A percentile compares a stretch with the other conserved stretches of the same genome.
Conservation (phyloP, 1,284 basidiomycete genomes). For the Sparassis latifolia region DNA sequence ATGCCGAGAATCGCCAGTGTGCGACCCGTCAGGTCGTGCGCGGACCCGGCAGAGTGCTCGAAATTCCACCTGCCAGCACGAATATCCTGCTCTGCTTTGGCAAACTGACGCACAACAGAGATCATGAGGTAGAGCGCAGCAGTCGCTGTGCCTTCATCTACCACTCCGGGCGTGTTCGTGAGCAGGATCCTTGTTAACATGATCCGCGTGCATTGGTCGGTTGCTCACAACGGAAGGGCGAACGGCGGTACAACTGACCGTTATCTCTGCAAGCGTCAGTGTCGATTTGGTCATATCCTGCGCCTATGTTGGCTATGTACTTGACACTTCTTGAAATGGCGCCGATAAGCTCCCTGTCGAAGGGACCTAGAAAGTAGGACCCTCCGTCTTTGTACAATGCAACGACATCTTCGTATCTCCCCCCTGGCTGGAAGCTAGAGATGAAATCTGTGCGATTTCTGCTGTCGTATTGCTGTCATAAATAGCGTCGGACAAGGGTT, state of each 20-base stretch:
- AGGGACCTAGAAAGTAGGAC: conserved; percentile 59
- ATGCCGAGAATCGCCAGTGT: conserved; percentile 85
- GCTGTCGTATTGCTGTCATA: conserved; percentile 44
- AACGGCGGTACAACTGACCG: conserved; percentile 32
- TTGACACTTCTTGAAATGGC: conserved; percentile 62
- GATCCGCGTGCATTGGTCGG: neutral
- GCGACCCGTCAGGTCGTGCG: conserved; percentile 76
- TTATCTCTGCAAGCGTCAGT: conserved; percentile 66
- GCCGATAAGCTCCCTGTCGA: conserved; percentile 73
- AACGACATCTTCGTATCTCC: conserved; percentile 69
- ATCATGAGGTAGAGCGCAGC: conserved; percentile 84
- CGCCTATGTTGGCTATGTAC: conserved; percentile 90
- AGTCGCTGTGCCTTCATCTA: conserved; percentile 90
- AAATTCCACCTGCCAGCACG: conserved; percentile 52
- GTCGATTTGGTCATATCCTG: conserved; percentile 87
- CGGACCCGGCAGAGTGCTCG: conserved; percentile 34
- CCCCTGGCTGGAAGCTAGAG: conserved; percentile 51
- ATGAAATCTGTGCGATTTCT: conserved; percentile 63
- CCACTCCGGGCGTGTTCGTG: conserved; percentile 89
- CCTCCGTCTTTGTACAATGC: conserved; percentile 79
- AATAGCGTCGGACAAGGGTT: neutral
- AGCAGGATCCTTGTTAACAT: conserved; percentile 61
- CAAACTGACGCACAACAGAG: conserved; percentile 76
- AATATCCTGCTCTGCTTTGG: conserved; percentile 65
- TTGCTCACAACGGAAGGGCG: neutral